Evolutionary conservation across 2,329 filamentous ascomycete genomes (phyloP).

Genomic region (Fusarium redolens): DNA sequence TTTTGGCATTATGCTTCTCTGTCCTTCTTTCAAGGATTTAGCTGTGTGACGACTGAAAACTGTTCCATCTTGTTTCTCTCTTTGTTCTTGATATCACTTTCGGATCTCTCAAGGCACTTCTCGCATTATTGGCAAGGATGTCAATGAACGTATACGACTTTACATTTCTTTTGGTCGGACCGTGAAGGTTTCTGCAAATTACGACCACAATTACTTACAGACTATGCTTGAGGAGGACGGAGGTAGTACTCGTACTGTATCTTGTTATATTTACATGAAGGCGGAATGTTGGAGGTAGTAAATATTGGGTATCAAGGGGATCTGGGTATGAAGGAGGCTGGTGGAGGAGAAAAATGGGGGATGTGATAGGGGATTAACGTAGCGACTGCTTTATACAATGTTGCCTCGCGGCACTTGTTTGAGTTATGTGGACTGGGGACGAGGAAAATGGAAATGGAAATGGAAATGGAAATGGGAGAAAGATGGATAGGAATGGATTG

Average conservation of each 20-base stretch:
- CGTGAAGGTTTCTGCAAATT: slow-evolving; percentile 16
- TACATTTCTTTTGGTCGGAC: slow-evolving; percentile 30
- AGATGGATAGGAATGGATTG: background rate
- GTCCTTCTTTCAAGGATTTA: background rate
- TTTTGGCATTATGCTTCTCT: slow-evolving; percentile 9
- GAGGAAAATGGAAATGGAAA: slow-evolving; percentile 5
- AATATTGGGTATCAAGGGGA: slow-evolving; percentile 9
- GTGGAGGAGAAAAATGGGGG: slow-evolving; percentile 31
- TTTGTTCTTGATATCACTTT: slow-evolving; percentile 20
- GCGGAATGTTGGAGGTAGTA: background rate
- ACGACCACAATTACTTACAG: slow-evolving; percentile 28
- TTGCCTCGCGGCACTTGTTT: slow-evolving; percentile 61
- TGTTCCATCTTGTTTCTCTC: slow-evolving; percentile 3
- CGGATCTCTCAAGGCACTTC: background rate
- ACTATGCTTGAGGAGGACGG: slow-evolving; percentile 40
- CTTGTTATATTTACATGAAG: slow-evolving; percentile 17
- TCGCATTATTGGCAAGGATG: slow-evolving; percentile 9
- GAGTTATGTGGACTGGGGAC: slow-evolving; percentile 36
- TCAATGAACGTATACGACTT: slow-evolving; percentile 20
- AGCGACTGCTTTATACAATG: slow-evolving; percentile 53
- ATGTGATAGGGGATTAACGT: slow-evolving; percentile 23
- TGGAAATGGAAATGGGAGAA: background rate
- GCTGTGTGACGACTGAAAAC: slow-evolving; percentile 1
- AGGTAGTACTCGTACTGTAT: slow-evolving; percentile 16
- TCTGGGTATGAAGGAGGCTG: slow-evolving; percentile 25